phyloP scores from a whole-genome alignment of 257 asterid species.

The Henckelia pumila region DNA sequence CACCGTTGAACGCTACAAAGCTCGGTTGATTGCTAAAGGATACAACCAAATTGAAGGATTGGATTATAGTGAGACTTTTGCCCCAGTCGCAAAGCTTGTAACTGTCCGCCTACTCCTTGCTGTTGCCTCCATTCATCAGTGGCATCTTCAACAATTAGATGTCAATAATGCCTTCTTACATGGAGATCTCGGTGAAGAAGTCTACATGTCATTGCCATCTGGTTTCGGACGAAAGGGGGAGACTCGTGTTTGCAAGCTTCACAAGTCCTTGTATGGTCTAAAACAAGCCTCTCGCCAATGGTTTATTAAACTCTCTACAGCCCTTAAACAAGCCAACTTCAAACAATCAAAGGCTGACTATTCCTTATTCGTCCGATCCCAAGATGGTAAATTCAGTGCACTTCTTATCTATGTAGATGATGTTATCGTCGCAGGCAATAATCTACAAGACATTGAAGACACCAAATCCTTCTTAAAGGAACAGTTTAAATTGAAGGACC shows the following conservation, averaged over 20 bases:
- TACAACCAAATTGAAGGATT: no score
- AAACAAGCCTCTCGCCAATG: no score
- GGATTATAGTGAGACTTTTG: no score
- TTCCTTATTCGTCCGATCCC: neutral
- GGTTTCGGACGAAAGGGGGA: neutral
- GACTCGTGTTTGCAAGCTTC: conserved; percentile 1
- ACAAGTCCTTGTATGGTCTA: neutral
- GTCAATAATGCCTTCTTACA: no score
- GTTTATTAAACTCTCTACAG: neutral
- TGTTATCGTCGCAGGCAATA: neutral
- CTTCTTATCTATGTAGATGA: neutral
- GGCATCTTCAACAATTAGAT: no score
- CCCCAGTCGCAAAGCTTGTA: no score
- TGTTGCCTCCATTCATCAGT: no score
- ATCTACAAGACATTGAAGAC: neutral
- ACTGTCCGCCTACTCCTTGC: no score
- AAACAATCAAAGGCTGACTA: neutral
- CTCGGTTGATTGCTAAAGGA: no score
- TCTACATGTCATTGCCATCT: neutral
- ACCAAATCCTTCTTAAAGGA: neutral
- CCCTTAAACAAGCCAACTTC: neutral
- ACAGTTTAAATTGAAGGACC: no score
- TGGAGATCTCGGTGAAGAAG: neutral
- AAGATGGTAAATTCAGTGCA: neutral
- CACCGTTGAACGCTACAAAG: no score